phyloP scores from a whole-genome alignment of 352 stramenopile genomes.

The Globisporangium echinulatum region DNA sequence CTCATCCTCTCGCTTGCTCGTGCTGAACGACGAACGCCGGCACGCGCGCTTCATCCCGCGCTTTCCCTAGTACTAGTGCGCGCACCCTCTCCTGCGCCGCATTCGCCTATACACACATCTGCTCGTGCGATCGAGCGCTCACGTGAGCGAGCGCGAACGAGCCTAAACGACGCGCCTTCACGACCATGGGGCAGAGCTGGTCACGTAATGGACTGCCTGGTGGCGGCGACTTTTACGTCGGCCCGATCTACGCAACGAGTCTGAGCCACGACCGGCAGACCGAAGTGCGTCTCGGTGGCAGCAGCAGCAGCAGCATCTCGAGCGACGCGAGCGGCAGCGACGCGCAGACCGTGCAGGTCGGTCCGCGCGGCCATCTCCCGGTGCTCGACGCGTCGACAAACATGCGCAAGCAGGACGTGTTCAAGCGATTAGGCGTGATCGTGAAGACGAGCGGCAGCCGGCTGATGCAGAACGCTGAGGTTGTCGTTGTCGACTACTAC shows the following conservation, averaged over 20 bases:
- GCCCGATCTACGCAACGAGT: slow-evolving; percentile 77
- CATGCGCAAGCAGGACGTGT: slow-evolving; percentile 65
- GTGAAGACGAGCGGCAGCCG: slow-evolving; percentile 79
- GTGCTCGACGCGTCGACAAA: slow-evolving; percentile 46
- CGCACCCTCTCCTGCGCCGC: too few relatives aligned
- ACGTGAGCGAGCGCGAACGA: background rate
- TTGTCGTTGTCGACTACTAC: slow-evolving; percentile 78
- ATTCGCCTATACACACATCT: background rate
- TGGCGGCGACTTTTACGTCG: slow-evolving; percentile 75
- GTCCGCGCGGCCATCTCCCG: slow-evolving; percentile 55
- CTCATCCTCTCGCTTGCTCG: too few relatives aligned
- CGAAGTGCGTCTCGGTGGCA: slow-evolving; percentile 59
- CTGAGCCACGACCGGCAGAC: slow-evolving; percentile 84
- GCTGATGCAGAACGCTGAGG: slow-evolving; percentile 81
- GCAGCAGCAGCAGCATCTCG: slow-evolving; percentile 19
- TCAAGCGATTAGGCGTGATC: slow-evolving; percentile 70
- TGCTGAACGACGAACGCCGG: background rate
- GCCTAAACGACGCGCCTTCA: background rate
- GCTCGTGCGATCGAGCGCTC: background rate
- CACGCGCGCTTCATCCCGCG: background rate
- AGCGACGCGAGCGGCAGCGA: slow-evolving; percentile 20
- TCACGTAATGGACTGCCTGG: slow-evolving; percentile 53
- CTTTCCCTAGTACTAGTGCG: background rate
- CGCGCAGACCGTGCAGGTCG: slow-evolving; percentile 52
- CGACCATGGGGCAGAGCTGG: slow-evolving; percentile 50